These are phyloP conservation scores for Globisporangium sylvaticum DNA, from an alignment of 352 stramenopile genomes.

Conservation along the genomic window DNA sequence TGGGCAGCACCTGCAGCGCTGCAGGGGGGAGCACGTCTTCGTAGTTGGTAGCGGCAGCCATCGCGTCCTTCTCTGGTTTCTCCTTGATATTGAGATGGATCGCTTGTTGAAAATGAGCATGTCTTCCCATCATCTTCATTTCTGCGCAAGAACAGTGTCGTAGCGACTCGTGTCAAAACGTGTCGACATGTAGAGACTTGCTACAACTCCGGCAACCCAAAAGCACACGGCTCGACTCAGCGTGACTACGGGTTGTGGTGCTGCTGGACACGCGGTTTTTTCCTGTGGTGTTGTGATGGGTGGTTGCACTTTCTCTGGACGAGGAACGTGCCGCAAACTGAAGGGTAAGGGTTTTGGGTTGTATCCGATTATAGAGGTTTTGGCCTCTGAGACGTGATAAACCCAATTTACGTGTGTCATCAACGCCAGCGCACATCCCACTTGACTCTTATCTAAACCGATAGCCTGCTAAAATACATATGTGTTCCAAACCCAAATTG, in stretches of 20 bases:
- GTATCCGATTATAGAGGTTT: neutral
- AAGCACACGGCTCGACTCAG: too few species aligned
- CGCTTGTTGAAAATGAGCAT: neutral
- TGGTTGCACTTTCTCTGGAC: neutral
- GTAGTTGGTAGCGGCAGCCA: slow-evolving; percentile 10
- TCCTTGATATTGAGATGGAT: neutral
- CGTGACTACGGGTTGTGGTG: neutral
- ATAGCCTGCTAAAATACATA: neutral
- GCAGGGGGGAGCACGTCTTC: slow-evolving; percentile 30
- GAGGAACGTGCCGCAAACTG: slow-evolving; percentile 12
- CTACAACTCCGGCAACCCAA: too few species aligned
- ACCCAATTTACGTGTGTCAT: neutral
- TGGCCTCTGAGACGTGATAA: neutral
- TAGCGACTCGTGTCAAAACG: neutral
- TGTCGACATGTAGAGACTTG: neutral
- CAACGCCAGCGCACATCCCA: slow-evolving; percentile 1
- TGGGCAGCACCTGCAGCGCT: slow-evolving; percentile 49
- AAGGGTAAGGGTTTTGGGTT: slow-evolving; percentile 1
- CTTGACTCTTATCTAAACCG: neutral
- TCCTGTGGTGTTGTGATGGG: slow-evolving; percentile 1
- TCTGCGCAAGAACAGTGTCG: neutral
- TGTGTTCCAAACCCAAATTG: neutral
- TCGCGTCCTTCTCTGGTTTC: neutral
- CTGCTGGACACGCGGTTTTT: neutral
- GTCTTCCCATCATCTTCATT: neutral